Base-by-base conservation (phyloP, 2,329 filamentous ascomycete genomes). In the Sporothrix dimorphospora region DNA sequence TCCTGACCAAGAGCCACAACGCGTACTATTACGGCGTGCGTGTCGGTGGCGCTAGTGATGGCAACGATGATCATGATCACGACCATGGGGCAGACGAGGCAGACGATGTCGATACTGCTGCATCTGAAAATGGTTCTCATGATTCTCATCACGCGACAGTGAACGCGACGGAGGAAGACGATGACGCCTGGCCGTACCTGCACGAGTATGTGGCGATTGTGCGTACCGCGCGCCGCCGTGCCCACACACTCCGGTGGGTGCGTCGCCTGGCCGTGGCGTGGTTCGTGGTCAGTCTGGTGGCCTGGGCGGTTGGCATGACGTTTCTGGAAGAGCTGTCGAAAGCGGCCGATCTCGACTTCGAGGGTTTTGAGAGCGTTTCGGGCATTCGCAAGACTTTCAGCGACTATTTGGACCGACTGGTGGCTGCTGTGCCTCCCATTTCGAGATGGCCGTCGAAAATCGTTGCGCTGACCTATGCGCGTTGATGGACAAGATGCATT, bases 11-110 rank as follows among this genome's bases (percentile, higher is more conserved):
- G 71, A 75, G 77, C 55, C 74, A 75, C 27, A 76, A 77, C 24
- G 76, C 78, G 14, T 81, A 79, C 74, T 81, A 80, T 74, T 72
- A 65, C 47, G 79, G 80, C 16, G 65, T 14, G 27, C 65, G 24
- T 27, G 45, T 9, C 16, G 5, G 45, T 24, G 47, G 27, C 4
- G 19, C 19, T 8, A 12, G 65, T 19, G 47, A 7, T 9, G 47
- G 11, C 16, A 38, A 8, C 8, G 71, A 34, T 19, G 75, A 73
- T 9, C n/a, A n/a, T 19, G 49, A 49, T 2, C 7, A 34, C 2
- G 24, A 21, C 2, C 14, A 49, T 14, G 57, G 19, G 6, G 19
- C 12, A 11, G 55, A 40, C 16, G 30, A 40, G 8, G 57, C 34
- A 11, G 63, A 19, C 14, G 63, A 30, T 9, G 63, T 19, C 42